Evolutionary conservation across 352 stramenopile species (phyloP).

Genomic region (Thalassiosira pacifica): DNA sequence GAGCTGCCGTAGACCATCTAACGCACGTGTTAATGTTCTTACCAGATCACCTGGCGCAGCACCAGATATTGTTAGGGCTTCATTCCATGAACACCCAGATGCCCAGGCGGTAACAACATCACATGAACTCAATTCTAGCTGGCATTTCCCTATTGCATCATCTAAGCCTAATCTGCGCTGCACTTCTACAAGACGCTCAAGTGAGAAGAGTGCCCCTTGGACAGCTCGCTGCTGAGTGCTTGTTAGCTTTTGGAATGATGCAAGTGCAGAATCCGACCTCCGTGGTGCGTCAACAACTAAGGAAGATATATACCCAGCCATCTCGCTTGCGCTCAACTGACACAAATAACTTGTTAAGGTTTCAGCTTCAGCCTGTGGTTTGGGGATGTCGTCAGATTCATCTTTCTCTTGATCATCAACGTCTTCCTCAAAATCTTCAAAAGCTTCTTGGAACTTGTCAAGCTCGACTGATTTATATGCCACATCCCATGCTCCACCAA

Average conservation of each 20-base stretch:
- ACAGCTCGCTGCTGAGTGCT: constrained; percentile 72
- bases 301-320: constrained; percentile 81
- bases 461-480: constrained; percentile 67
- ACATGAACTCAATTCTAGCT: constrained; percentile 67
- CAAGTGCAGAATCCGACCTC: constrained; percentile 58
- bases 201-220: constrained; percentile 67
- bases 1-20: constrained; percentile 81
- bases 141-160: constrained; percentile 66
- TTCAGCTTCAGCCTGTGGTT: constrained; percentile 69
- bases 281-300: constrained; percentile 72
- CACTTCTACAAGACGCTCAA: constrained; percentile 79
- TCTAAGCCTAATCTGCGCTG: constrained; percentile 71
- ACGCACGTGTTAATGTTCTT: constrained; percentile 70
- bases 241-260: constrained; percentile 70
- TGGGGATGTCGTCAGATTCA: constrained; percentile 37
- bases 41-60: constrained; percentile 78
- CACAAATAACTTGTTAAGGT: constrained; percentile 62
- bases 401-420: constrained; percentile 21
- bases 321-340: constrained; percentile 64
- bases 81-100: constrained; percentile 75
- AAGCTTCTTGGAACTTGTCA: constrained; percentile 68
- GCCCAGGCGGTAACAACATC: constrained; percentile 82
- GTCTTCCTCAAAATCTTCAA: constrained; percentile 52
- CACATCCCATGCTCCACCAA: constrained; percentile 80
- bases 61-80: constrained; percentile 77